These are phyloP conservation scores for Cucumis hystrix DNA, from an alignment of 306 rosid genomes.

Conservation along the genomic window DNA sequence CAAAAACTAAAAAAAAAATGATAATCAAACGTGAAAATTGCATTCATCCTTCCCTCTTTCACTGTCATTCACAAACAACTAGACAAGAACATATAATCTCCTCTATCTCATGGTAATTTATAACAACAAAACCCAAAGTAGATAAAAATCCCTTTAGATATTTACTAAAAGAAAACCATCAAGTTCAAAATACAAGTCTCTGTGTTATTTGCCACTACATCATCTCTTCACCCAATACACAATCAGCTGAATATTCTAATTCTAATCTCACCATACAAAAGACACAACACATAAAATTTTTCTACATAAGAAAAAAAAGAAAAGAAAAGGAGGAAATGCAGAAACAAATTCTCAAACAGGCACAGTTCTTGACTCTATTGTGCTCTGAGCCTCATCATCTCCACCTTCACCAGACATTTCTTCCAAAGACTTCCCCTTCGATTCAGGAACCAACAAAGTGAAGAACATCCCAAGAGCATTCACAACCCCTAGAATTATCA, in stretches of 20 bases:
- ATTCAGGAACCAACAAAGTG: constrained; percentile 74
- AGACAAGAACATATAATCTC: too few relatives aligned
- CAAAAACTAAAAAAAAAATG: too few relatives aligned
- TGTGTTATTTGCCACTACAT: too few relatives aligned
- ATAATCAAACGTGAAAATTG: too few relatives aligned
- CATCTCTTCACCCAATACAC: background rate
- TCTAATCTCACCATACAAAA: background rate
- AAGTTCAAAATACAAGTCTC: background rate
- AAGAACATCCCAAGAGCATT: constrained; percentile 48
- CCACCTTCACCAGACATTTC: constrained; percentile 66
- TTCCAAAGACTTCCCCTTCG: constrained; percentile 74
- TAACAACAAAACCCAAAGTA: too few relatives aligned
- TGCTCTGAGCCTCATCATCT: constrained; percentile 23
- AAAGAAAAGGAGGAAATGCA: background rate
- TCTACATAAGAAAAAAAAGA: too few relatives aligned
- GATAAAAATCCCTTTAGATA: too few relatives aligned
- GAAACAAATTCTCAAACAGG: background rate
- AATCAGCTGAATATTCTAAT: background rate
- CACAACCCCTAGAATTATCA: constrained; percentile 42
- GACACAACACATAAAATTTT: background rate
- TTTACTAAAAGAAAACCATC: too few relatives aligned
- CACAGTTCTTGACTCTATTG: constrained; percentile 4
- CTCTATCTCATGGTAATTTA: too few relatives aligned
- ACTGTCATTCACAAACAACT: too few relatives aligned
- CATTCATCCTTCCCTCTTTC: too few relatives aligned